Base-by-base conservation (phyloP, 441 rosid genomes). In the Gossypium trilobum region DNA sequence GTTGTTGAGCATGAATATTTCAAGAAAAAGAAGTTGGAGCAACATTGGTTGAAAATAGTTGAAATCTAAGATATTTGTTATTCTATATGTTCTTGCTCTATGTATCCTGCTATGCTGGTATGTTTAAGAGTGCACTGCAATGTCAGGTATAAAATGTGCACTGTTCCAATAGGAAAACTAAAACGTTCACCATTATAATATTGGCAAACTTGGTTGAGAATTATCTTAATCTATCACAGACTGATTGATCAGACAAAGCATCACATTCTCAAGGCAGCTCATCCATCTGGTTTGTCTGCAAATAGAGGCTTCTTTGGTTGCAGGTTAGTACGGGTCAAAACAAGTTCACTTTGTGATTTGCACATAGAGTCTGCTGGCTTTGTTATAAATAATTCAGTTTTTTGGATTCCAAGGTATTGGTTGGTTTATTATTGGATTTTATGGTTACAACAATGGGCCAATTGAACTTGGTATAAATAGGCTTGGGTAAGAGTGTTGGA, bases 241-340 rank as follows among this genome's bases (percentile, higher is more conserved):
- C 85, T 92, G 80, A 91, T 94, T 75, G 92, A 92, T 81, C 90
- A 78, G 81, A 82, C 79, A 73, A 94, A 85, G 78, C 97, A 94
- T 86, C 88, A 89, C 76, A 85, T 92, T 73, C 92, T 92, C 78
- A 91, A 89, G 82, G 91, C 99, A 65, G 99, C 99, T 20, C 99
- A 94, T 86, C 99, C 99, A 48, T 94, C 99, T 78, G 99, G 99
- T 76, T 87, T 94, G 82, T 94, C 99, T 36, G 99, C 99, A 73
- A 78, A 92, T 62, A 84, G 87, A 81, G 99, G 99, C 79, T 94
- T 90, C 86, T 94, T 94, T 74, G 91, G 94, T 75, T 94, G 99
- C 97, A 88, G 97, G 97, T 92, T 75, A 77, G 84, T 75, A 78
- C 72, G 33, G 8, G 54, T 6, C 20, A 31, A 25, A 39, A 66